Base-by-base conservation (phyloP, 2,329 filamentous ascomycete genomes). In the Daldinia eschscholtzii region DNA sequence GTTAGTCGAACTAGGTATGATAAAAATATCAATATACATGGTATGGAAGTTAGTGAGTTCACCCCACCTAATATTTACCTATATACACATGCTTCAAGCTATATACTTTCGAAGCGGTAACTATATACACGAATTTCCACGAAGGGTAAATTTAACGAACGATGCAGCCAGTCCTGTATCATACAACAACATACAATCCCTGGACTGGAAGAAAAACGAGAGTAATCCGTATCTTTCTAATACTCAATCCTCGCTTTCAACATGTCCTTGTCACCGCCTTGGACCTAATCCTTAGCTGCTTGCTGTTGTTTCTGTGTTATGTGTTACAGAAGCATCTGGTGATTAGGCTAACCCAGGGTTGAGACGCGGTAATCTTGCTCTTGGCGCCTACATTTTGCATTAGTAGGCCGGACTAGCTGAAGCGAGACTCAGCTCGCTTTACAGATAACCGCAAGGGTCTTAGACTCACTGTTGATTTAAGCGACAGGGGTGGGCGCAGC, bases 381-480 rank as follows among this genome's bases (percentile, higher is more conserved):
- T 55, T 37, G 30, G 50, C 33, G 13, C 5, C 53, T 57, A n/a
- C 13, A 10, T 56, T 78, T 60, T 0, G 55, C 18, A 64, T 74
- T 44, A 75, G 73, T 10, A n/a, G 26, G 12, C 23, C 3, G 30
- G 30, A 62, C 18, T 56, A 55, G 30, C 26, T 39, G 18, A 41
- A 56, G 35, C 30, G 55, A 39, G 28, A 56, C 12, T 13, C 20
- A 15, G 10, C 46, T 50, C 46, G 44, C 5, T 48, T 48, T 28
- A 48, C 13, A n/a, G 12, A 48, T 13, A 15, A 50, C n/a, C 26
- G 4, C n/a, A 44, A 44, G 50, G 61, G 30, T 61, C 30, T 30
- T 35, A 10, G 33, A 70, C 70, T 69, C 64, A 82, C 71, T 80
- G 79, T 18, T 74, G 75, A 78, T 81, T 56, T 80, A 77, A 15